Conservation (phyloP, 805 yeast genomes). For the Candida wancherniae region DNA sequence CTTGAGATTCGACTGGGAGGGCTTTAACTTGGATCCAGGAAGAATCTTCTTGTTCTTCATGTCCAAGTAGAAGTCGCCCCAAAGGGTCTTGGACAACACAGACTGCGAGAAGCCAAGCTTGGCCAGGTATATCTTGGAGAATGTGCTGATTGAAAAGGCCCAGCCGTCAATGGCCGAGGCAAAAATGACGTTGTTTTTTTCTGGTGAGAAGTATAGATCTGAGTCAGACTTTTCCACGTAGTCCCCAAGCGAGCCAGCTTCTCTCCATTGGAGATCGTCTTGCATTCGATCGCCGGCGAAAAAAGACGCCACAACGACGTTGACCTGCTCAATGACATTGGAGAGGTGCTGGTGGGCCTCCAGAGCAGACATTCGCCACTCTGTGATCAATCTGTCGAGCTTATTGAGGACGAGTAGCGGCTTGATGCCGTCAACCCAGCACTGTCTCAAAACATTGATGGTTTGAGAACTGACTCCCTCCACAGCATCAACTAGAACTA, state of each 20-base stretch:
- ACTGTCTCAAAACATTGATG: conserved; percentile 87
- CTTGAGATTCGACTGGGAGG: conserved; percentile 47
- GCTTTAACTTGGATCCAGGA: conserved; percentile 58
- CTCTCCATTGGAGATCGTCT: conserved; percentile 76
- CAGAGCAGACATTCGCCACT: conserved; percentile 71
- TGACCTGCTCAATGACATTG: conserved; percentile 84
- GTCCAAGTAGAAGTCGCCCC: conserved; percentile 93
- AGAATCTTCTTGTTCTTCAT: conserved; percentile 84
- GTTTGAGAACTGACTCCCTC: conserved; percentile 99
- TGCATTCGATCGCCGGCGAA: conserved; percentile 91
- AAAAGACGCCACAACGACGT: conserved; percentile 89
- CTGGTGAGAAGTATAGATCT: conserved; percentile 83
- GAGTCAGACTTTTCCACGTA: conserved; percentile 74
- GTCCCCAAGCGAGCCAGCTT: conserved; percentile 50
- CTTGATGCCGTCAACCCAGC: conserved; percentile 88
- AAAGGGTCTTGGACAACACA: conserved; percentile 75
- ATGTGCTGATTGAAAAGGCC: conserved; percentile 91
- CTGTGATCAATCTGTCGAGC: conserved; percentile 79
- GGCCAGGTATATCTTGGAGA: conserved; percentile 79
- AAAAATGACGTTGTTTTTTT: conserved; percentile 81
- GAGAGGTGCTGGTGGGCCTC: conserved; percentile 83
- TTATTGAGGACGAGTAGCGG: conserved; percentile 88
- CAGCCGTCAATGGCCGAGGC: conserved; percentile 94
- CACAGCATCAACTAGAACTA: conserved; percentile 90
- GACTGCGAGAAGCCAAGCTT: conserved; percentile 81